These are phyloP conservation scores for Sanghuangporus baumii DNA, from an alignment of 1,284 basidiomycete genomes.

Conservation along the genomic window DNA sequence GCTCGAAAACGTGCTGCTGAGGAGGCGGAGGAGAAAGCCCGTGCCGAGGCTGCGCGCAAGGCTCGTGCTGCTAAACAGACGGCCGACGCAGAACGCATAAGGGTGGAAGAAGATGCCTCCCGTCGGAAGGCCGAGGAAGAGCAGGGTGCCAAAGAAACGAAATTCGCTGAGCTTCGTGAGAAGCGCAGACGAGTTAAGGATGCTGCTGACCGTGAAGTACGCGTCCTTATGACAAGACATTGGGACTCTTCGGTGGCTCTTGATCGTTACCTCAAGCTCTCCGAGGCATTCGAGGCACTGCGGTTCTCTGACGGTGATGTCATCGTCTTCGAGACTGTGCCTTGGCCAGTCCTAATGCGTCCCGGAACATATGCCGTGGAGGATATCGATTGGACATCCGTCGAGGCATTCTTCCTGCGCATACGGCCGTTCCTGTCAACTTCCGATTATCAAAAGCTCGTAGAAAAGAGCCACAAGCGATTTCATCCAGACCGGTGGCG, in stretches of 20 bases:
- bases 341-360: conserved; percentile 62
- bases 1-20: conserved; percentile 39
- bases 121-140: conserved; percentile 30
- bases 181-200: conserved; percentile 34
- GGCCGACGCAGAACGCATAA: conserved; percentile 21
- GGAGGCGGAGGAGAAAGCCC: conserved; percentile 31
- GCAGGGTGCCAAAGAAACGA: conserved; percentile 27
- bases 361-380: conserved; percentile 48
- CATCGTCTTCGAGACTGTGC: conserved; percentile 52
- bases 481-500: conserved; percentile 68
- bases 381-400: conserved; percentile 61
- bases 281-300: conserved; percentile 56
- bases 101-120: conserved; percentile 25
- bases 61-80: not conserved
- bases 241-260: conserved; percentile 60
- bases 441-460: conserved; percentile 42
- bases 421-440: conserved; percentile 40
- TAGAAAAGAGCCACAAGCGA: conserved; percentile 63
- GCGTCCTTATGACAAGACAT: conserved; percentile 14
- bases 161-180: conserved; percentile 22
- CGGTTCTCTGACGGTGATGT: conserved; percentile 48
- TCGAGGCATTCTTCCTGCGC: conserved; percentile 58
- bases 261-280: conserved; percentile 53
- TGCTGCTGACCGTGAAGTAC: conserved; percentile 43
- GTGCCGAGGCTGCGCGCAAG: conserved; percentile 25